Conservation (phyloP, 352 stramenopile species). For the Elongisporangium anandrum region DNA sequence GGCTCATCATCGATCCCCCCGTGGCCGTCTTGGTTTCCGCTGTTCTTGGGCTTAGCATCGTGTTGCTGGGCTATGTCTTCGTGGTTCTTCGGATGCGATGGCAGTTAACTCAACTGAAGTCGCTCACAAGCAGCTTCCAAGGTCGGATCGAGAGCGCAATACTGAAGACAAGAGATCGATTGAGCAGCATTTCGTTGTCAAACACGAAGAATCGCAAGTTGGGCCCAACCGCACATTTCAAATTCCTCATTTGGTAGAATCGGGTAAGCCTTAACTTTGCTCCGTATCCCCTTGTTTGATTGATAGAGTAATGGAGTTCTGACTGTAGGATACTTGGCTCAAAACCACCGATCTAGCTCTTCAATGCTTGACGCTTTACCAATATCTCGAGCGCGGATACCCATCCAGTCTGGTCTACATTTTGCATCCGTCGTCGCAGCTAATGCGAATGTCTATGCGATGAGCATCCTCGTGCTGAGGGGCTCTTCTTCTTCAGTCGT, state of each 20-base stretch:
- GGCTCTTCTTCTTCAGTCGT: background rate
- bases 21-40: slow-evolving; percentile 11
- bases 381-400: background rate
- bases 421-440: background rate
- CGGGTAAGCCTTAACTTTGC: too few species aligned
- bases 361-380: background rate
- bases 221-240: background rate
- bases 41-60: slow-evolving; percentile 13
- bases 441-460: background rate
- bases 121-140: background rate
- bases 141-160: too few species aligned
- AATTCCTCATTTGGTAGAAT: background rate
- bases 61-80: slow-evolving; percentile 19
- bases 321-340: background rate
- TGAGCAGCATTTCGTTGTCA: background rate
- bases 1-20: slow-evolving; percentile 22
- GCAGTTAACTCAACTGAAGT: background rate
- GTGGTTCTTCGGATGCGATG: background rate
- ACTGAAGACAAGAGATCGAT: background rate
- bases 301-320: too few species aligned
- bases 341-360: background rate
- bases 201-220: background rate
- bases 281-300: too few species aligned
- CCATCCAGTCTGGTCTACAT: background rate
- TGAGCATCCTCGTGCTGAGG: background rate